Conservation (phyloP, 306 rosid genomes). For the Trifolium pratense region DNA sequence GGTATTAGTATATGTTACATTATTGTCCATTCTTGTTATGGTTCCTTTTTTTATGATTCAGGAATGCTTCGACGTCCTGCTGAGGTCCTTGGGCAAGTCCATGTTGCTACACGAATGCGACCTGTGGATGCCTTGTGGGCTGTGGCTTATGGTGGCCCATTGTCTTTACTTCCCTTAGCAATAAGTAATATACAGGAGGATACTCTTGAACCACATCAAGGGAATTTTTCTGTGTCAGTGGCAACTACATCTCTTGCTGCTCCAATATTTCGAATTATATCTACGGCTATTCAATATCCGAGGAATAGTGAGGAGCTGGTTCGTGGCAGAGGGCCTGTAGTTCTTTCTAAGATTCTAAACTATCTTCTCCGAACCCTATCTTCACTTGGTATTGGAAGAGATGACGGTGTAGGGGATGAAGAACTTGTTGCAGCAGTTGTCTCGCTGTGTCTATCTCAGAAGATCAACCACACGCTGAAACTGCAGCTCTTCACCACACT, state of each 20-base stretch:
- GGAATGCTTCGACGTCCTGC: slow-evolving; percentile 94
- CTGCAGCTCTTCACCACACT: slow-evolving; percentile 88
- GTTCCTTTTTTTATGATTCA: slow-evolving; percentile 51
- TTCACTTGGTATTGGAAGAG: slow-evolving; percentile 67
- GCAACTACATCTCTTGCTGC: slow-evolving; percentile 87
- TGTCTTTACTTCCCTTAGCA: slow-evolving; percentile 92
- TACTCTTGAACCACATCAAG: slow-evolving; percentile 78
- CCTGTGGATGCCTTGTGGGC: slow-evolving; percentile 96
- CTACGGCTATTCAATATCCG: slow-evolving; percentile 75
- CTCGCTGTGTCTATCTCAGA: slow-evolving; percentile 85
- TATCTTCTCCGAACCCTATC: slow-evolving; percentile 83
- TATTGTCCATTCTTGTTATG: slow-evolving; percentile 40
- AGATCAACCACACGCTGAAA: slow-evolving; percentile 73
- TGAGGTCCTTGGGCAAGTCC: slow-evolving; percentile 98
- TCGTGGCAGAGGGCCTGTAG: slow-evolving; percentile 90
- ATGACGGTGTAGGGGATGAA: slow-evolving; percentile 81
- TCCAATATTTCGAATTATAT: slow-evolving; percentile 81
- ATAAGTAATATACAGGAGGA: slow-evolving; percentile 69
- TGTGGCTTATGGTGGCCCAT: slow-evolving; percentile 90
- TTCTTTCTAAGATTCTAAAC: slow-evolving; percentile 88
- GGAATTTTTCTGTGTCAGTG: slow-evolving; percentile 61
- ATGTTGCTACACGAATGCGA: slow-evolving; percentile 83
- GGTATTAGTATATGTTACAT: slow-evolving; percentile 34
- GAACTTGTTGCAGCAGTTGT: slow-evolving; percentile 93
- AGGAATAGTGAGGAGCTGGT: slow-evolving; percentile 86